Percentiles rank a stretch among this genome's conserved stretches.
Evolutionary conservation across 345 rosid species (phyloP).

Genomic region (Pistacia integerrima): DNA sequence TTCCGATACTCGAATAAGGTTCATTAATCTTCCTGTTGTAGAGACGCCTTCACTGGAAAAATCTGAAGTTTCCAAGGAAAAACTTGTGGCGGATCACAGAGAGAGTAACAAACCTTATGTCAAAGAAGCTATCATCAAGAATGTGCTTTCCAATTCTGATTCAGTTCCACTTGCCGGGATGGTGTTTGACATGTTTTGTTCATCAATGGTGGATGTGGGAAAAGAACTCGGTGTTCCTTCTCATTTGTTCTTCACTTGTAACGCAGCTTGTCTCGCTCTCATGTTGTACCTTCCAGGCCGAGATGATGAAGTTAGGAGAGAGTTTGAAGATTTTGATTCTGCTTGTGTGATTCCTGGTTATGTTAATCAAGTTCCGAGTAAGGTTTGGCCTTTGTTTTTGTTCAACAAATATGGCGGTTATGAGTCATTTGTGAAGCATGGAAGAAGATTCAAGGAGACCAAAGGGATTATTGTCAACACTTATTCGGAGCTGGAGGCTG

Average conservation of each 20-base stretch:
- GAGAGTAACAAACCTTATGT: constrained; percentile 25
- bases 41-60: neutral
- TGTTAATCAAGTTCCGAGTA: constrained; percentile 20
- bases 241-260: constrained; percentile 34
- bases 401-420: constrained; percentile 2
- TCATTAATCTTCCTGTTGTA: constrained; percentile 16
- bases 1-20: constrained; percentile 15
- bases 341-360: constrained; percentile 15
- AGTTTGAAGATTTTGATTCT: neutral
- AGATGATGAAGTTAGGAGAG: constrained; percentile 11
- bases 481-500: constrained; percentile 31
- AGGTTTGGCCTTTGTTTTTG: constrained; percentile 18
- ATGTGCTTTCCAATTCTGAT: neutral
- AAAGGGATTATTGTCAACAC: constrained; percentile 39
- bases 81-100: no score
- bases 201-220: constrained; percentile 37
- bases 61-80: no score
- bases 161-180: constrained; percentile 30
- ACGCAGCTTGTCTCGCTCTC: constrained; percentile 27
- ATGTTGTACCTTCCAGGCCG: constrained; percentile 17
- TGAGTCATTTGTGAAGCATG: neutral
- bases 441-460: constrained; percentile 22
- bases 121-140: constrained; percentile 19
- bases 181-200: constrained; percentile 41
- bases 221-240: constrained; percentile 24